A percentile compares a stretch with the other conserved stretches of the same genome.
These are phyloP conservation scores for Botrytis hyacinthi DNA, from an alignment of 2,329 filamentous ascomycete genomes.

Conservation along the genomic window DNA sequence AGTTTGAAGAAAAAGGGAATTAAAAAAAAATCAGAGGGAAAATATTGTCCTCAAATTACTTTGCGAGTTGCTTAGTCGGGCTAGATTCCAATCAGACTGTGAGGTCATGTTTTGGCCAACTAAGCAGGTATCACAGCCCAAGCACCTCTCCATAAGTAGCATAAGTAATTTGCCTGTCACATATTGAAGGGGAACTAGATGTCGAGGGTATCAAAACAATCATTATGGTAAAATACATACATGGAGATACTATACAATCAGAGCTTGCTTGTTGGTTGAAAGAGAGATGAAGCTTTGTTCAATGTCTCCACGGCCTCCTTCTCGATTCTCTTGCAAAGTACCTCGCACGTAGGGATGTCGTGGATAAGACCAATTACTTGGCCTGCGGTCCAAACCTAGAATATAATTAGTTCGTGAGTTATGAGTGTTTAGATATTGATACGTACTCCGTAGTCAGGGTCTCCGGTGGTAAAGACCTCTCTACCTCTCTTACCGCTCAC, in stretches of 20 bases:
- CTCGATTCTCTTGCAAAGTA: slow-evolving; percentile 69
- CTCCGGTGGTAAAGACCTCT: slow-evolving; percentile 89
- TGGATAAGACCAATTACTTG: slow-evolving; percentile 90
- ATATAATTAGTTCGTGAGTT: slow-evolving; percentile 13
- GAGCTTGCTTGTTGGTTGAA: slow-evolving; percentile 55
- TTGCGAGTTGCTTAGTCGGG: background rate
- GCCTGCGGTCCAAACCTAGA: slow-evolving; percentile 90
- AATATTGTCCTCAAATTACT: background rate
- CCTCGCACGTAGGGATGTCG: slow-evolving; percentile 75
- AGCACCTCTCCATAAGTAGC: background rate
- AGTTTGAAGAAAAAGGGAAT: background rate
- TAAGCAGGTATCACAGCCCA: background rate
- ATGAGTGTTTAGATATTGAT: background rate
- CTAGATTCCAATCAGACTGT: background rate
- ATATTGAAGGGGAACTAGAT: background rate
- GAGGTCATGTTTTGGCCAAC: background rate
- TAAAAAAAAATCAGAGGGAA: background rate
- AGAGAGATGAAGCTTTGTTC: slow-evolving; percentile 55
- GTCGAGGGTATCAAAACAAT: background rate
- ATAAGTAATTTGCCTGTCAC: background rate
- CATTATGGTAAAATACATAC: slow-evolving; percentile 21
- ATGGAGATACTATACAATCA: slow-evolving; percentile 23
- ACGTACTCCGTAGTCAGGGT: slow-evolving; percentile 84
- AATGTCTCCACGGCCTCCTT: slow-evolving; percentile 69
- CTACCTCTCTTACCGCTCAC: slow-evolving; percentile 89